Percentiles rank a stretch among this genome's conserved stretches.
phyloP scores from a whole-genome alignment of 2,329 filamentous ascomycete species.

The Ophioceras dolichostomum region DNA sequence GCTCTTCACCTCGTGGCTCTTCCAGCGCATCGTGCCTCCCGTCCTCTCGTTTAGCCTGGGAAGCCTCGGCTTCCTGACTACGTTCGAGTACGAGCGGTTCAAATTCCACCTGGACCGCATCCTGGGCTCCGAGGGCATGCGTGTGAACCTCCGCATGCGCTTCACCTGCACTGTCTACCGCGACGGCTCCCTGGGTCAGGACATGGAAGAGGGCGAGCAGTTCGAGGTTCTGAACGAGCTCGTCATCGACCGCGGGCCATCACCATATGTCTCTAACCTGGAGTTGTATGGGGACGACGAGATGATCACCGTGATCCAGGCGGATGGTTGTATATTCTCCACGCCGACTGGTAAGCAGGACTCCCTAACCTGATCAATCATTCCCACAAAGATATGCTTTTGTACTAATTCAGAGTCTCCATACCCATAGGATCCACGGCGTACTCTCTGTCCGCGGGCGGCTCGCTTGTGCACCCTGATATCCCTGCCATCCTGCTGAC shows the following conservation, averaged over 20 bases:
- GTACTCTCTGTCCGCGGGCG: slow-evolving; percentile 90
- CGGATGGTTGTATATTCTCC: slow-evolving; percentile 94
- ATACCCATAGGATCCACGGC: slow-evolving; percentile 57
- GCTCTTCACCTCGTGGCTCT: slow-evolving; percentile 83
- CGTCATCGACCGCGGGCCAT: slow-evolving; percentile 93
- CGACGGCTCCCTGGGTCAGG: slow-evolving; percentile 44
- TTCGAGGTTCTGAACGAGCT: slow-evolving; percentile 98
- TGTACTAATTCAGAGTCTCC: too few species aligned
- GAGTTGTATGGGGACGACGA: slow-evolving; percentile 94
- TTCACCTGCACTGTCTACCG: slow-evolving; percentile 98
- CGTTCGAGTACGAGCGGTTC: slow-evolving; percentile 79
- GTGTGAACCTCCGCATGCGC: slow-evolving; percentile 94
- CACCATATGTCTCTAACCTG: slow-evolving; percentile 91
- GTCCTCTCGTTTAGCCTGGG: slow-evolving; percentile 77
- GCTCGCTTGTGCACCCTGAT: slow-evolving; percentile 89
- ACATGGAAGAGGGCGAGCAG: slow-evolving; percentile 78
- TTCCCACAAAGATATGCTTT: too few species aligned
- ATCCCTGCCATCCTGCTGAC: slow-evolving; percentile 95
- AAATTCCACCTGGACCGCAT: slow-evolving; percentile 75
- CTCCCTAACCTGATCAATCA: too few species aligned
- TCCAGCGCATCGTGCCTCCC: slow-evolving; percentile 77
- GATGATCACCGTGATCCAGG: slow-evolving; percentile 88
- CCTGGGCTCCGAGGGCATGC: slow-evolving; percentile 93
- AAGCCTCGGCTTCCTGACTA: slow-evolving; percentile 79
- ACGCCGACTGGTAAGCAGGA: slow-evolving; percentile 73